Evolutionary conservation across 2,329 filamentous ascomycete species (phyloP), one percentile per base, ranked within the genome.

Genomic region (Samsoniella hepiali): DNA sequence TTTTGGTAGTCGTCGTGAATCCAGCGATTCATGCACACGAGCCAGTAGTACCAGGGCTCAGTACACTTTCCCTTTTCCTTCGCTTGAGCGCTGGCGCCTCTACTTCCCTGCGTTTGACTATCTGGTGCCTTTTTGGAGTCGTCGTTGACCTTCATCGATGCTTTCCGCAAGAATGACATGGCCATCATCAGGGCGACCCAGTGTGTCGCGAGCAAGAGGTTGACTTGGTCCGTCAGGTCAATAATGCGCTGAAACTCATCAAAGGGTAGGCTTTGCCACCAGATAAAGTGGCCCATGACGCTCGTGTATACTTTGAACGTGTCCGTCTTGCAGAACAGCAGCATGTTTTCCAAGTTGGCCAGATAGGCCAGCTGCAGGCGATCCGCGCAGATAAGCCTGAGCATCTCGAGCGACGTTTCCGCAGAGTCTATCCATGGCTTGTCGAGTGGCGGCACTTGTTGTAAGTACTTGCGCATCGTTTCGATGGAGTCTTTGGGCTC

Each of bases 101-200:
- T 44, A 5, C 11, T n/a, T 36, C n/a, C 29, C 5, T 31, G 27
- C 5, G 3, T 5, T 11, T 22, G 7, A 5, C 1, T 9, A 7
- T 38, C 31, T 9, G 10, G 5, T 27, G 11, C 17, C 13, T 61
- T 47, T 13, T 47, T 47, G 40, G 49, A 53, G 9, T 61, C 49
- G 9, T 61, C 50, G 31, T 61, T 61, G 38, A 55, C 38, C 7
- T 47, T 32, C 10, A 32, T 51, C 1, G 38, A 45, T 1, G 58
- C 58, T 36, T 54, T 61, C 15, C 29, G 47, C 15, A 61, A 54
- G 17, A 61, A 61, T 4, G 40, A 42, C 58, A 61, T 54, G 29
- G 40, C 13, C 49, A 61, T 55, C 58, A 61, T 61, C 58, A 55
- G n/a, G 4, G 58, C 47, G 31, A 54, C 58, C 49, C 58, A 61